Evolutionary conservation across 352 stramenopile species (phyloP), one percentile per base, ranked within the genome.

Genomic region (Pythium monospermum): DNA sequence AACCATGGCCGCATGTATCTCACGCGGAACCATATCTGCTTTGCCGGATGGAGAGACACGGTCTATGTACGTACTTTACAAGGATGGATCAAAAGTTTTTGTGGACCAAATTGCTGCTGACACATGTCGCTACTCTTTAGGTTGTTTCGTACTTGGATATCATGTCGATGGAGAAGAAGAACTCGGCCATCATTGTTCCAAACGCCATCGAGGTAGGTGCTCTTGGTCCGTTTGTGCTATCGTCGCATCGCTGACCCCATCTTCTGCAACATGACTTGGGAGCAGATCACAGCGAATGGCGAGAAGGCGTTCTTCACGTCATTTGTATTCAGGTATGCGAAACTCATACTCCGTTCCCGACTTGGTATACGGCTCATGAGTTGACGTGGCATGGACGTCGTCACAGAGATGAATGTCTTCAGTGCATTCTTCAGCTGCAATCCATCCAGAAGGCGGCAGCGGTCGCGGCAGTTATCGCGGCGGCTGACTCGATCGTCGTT

Each of bases 131-230:
- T 44, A 25, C 30, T 18, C 31, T 28, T 28, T 44, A 91, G 80
- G 78, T 91, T 27, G 54, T 73, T n/a, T 80, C 69, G 6, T 87
- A 85, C 33, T 66, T 77, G n/a, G 75, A 91, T 13, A 89, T 94
- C 47, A 61, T 59, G 21, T 37, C 48, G 22, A 76, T 94, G 53
- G 83, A 91, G 53, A 91, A 91, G 53, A 94, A 94, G 43, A 91
- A 92, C 38, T 87, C 81, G 2, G 81, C 83, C 7, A 53, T 94
- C 22, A 89, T 94, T 48, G 83, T 92, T 7, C 83, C 83, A 3
- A 94, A 94, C 35, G 83, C 78, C 13, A 87, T 92, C 28, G 83
- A 94, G 78, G 78, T 93, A 53, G 23, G 25, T n/a, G n/a, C n/a
- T n/a, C n/a, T n/a, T n/a, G n/a, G n/a, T n/a, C n/a, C n/a, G n/a